These are phyloP conservation scores for Aspergillus cavernicola DNA, from an alignment of 495 filamentous ascomycete species.

Conservation along the genomic window DNA sequence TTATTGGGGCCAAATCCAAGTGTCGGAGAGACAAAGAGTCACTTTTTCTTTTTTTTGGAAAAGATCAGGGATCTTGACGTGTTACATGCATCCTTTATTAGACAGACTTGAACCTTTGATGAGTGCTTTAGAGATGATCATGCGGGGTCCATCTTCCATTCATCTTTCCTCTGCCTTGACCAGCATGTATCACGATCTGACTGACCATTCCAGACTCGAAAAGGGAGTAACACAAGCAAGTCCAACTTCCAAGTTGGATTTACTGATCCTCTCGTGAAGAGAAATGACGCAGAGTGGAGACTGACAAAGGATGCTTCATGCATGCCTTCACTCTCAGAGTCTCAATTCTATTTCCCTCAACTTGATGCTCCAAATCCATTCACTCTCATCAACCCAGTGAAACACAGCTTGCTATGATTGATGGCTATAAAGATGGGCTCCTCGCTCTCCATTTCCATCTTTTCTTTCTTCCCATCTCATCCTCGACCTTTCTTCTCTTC, in stretches of 20 bases:
- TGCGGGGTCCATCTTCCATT: too few relatives aligned
- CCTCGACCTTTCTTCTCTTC: not conserved
- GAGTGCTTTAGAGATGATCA: too few relatives aligned
- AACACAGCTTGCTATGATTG: not conserved
- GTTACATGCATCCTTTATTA: not conserved
- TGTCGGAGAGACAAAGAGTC: not conserved
- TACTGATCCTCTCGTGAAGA: too few relatives aligned
- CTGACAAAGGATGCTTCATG: not conserved
- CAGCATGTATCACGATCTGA: too few relatives aligned
- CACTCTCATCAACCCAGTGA: not conserved
- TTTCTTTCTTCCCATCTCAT: constrained; percentile 1
- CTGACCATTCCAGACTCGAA: too few relatives aligned
- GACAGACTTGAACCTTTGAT: too few relatives aligned
- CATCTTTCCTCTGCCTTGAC: too few relatives aligned
- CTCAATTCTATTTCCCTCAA: not conserved
- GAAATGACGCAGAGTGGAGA: not conserved
- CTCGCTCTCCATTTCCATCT: not conserved
- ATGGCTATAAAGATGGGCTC: not conserved
- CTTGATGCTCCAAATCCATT: not conserved
- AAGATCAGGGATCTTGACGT: not conserved
- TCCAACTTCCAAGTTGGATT: too few relatives aligned
- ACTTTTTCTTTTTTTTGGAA: not conserved
- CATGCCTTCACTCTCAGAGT: not conserved
- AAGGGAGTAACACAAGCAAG: too few relatives aligned
- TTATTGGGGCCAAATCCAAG: not conserved